phyloP scores from a whole-genome alignment of 306 rosid genomes.

The Betula pendula region DNA sequence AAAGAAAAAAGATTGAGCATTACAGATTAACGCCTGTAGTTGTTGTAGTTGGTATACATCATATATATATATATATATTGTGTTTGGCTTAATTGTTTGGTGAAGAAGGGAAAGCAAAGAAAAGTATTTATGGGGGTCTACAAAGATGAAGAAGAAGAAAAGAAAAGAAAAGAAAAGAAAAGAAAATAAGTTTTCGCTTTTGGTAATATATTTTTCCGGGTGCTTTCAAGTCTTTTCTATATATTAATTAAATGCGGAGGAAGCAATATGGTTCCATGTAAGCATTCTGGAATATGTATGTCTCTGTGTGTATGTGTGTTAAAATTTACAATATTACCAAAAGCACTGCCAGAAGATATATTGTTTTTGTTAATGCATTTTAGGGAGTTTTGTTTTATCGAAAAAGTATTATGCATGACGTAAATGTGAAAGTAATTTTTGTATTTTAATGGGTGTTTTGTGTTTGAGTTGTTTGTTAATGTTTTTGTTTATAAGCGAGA shows the following conservation, averaged over 20 bases:
- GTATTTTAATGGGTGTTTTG: no score
- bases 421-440: no score
- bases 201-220: neutral
- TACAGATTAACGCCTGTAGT: neutral
- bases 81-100: neutral
- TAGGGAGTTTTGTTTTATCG: no score
- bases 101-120: neutral
- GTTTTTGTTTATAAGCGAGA: no score
- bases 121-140: neutral
- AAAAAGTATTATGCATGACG: no score
- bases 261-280: neutral
- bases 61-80: neutral
- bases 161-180: neutral
- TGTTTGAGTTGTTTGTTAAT: neutral
- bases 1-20: neutral
- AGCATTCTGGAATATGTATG: neutral
- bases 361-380: neutral
- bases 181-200: neutral
- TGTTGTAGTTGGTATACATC: neutral
- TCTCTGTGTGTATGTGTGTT: no score
- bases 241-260: neutral
- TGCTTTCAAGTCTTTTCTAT: neutral
- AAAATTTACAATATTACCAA: no score
- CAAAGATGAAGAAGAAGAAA: neutral
- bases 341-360: neutral